Evolutionary conservation across 164 flowering plant species (phyloP).

Genomic region (Piper betle): DNA sequence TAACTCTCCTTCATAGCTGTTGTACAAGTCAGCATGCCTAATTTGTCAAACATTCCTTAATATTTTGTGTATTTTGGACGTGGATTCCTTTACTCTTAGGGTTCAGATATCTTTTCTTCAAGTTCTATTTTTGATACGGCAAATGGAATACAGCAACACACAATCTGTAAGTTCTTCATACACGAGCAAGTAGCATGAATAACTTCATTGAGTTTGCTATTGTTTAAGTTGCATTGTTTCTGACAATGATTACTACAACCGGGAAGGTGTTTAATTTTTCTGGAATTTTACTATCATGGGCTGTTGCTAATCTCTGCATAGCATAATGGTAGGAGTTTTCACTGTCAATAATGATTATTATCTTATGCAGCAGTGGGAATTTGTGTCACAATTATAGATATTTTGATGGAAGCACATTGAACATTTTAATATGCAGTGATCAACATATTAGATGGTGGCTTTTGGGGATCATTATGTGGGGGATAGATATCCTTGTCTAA

Average conservation of each 20-base stretch:
- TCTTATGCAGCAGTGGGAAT: too few relatives aligned
- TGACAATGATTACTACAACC: neutral
- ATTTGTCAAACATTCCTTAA: neutral
- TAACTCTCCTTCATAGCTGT: neutral
- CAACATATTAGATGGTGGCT: too few relatives aligned
- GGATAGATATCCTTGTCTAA: too few relatives aligned
- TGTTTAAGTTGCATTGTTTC: neutral
- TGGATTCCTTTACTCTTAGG: neutral
- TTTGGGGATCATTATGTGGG: too few relatives aligned
- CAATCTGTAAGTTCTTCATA: conserved; percentile 60
- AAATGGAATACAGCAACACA: conserved; percentile 97
- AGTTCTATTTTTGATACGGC: conserved; percentile 85
- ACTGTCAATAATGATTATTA: too few relatives aligned
- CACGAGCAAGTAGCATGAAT: neutral
- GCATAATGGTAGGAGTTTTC: neutral
- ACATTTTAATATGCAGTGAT: too few relatives aligned
- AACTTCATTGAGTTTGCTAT: too few relatives aligned
- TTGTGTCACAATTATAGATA: too few relatives aligned
- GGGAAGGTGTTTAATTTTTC: neutral
- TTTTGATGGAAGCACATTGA: too few relatives aligned
- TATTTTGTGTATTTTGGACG: neutral
- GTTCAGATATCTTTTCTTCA: conserved; percentile 83
- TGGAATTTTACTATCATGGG: neutral
- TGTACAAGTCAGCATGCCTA: neutral
- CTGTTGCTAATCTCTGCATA: neutral